A percentile compares a stretch with the other conserved stretches of the same genome.
These are phyloP conservation scores for Coniochaeta pulveracea DNA, from an alignment of 2,329 filamentous ascomycete species.

Conservation along the genomic window DNA sequence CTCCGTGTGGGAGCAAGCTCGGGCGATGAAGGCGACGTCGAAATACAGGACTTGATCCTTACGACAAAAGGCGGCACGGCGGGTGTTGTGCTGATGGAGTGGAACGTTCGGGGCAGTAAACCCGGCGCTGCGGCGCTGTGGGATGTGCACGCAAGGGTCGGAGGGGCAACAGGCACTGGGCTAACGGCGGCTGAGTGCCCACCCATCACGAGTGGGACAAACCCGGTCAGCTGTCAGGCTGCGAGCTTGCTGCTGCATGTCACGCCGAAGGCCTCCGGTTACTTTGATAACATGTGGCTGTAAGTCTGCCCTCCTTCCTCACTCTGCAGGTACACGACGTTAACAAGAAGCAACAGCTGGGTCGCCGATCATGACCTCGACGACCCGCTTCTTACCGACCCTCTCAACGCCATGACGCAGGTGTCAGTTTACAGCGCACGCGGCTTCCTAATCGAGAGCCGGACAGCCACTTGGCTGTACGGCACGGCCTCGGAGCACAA, in stretches of 20 bases:
- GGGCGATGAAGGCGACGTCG: too few relatives aligned
- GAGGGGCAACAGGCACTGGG: conserved; percentile 55
- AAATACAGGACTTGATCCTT: conserved; percentile 60
- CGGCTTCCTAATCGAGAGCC: conserved; percentile 22
- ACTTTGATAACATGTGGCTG: conserved; percentile 46
- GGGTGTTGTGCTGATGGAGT: conserved; percentile 59
- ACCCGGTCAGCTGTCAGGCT: conserved; percentile 41
- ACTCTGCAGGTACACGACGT: too few relatives aligned
- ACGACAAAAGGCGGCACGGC: conserved; percentile 53
- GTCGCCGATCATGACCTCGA: conserved; percentile 50
- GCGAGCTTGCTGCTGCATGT: conserved; percentile 42
- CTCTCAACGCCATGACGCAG: conserved; percentile 43
- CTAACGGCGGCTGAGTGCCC: conserved; percentile 52
- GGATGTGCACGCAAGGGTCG: conserved; percentile 63
- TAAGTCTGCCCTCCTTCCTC: too few relatives aligned
- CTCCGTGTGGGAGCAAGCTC: too few relatives aligned
- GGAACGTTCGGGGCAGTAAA: conserved; percentile 29
- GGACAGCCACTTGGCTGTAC: conserved; percentile 21
- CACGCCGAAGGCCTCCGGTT: conserved; percentile 32
- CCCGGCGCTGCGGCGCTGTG: neutral
- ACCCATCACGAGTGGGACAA: conserved; percentile 27
- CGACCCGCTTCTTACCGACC: conserved; percentile 23
- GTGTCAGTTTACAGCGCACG: conserved; percentile 22
- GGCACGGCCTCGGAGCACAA: conserved; percentile 38
- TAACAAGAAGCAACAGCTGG: too few relatives aligned